Conservation (phyloP, 805 yeast genomes). For the Millerozyma acaciae region DNA sequence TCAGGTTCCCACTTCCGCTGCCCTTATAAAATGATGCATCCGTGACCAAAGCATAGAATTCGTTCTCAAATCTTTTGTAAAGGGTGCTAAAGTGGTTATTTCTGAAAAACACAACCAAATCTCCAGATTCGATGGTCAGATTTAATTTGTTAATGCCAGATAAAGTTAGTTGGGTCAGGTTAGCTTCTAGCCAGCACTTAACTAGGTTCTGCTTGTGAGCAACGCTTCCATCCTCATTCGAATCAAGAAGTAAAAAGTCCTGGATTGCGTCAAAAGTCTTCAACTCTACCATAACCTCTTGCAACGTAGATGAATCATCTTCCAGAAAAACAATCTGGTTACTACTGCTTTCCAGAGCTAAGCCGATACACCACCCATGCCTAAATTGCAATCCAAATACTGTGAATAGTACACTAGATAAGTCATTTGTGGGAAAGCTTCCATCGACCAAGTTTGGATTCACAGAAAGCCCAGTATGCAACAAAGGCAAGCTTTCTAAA, state of each 20-base stretch:
- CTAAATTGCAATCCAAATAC: conserved; percentile 57
- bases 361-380: conserved; percentile 74
- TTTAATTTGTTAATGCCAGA: conserved; percentile 55
- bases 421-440: conserved; percentile 46
- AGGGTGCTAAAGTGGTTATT: conserved; percentile 86
- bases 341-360: conserved; percentile 29
- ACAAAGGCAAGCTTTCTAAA: conserved; percentile 53
- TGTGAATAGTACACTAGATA: conserved; percentile 54
- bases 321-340: not conserved
- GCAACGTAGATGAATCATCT: conserved; percentile 4
- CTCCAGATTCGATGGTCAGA: conserved; percentile 44
- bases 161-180: conserved; percentile 73
- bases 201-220: conserved; percentile 14
- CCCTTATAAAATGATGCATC: conserved; percentile 58
- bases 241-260: conserved; percentile 41
- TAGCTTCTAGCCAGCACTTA: conserved; percentile 45
- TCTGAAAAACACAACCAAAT: conserved; percentile 72
- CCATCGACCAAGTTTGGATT: conserved; percentile 62
- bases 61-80: conserved; percentile 44
- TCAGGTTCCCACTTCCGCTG: conserved; percentile 26
- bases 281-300: conserved; percentile 17
- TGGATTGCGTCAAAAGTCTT: conserved; percentile 54
- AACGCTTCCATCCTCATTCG: conserved; percentile 7
- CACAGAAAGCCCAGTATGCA: conserved; percentile 68
- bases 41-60: conserved; percentile 64